Percentiles rank a stretch among this genome's conserved stretches.
phyloP scores from a whole-genome alignment of 352 stramenopile species.

The Chrysophaeum taylorii region DNA sequence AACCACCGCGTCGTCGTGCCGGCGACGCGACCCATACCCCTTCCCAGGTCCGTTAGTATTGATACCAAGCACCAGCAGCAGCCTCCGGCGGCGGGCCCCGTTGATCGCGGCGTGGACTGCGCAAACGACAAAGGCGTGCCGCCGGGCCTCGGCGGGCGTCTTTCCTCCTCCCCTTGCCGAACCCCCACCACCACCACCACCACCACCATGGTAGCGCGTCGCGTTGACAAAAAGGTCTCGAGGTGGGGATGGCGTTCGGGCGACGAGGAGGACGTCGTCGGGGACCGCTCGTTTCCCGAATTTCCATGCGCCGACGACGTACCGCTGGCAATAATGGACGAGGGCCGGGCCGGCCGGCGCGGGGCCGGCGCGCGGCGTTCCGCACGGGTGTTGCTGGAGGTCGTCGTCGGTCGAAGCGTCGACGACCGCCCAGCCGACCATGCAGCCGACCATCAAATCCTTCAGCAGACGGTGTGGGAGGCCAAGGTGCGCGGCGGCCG shows the following conservation, averaged over 20 bases:
- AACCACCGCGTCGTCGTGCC: too few species aligned
- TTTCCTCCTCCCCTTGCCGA: neutral
- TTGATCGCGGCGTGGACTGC: neutral
- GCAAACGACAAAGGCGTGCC: neutral
- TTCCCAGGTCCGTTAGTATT: too few species aligned
- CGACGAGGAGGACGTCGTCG: constrained; percentile 1
- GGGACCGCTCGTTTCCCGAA: neutral
- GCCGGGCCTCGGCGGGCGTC: neutral
- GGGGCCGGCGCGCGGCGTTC: neutral
- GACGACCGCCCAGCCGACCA: neutral
- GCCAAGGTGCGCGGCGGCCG: neutral
- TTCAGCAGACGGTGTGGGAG: neutral
- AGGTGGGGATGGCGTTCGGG: too few species aligned
- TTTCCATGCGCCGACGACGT: neutral
- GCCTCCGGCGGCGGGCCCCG: neutral
- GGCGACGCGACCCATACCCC: too few species aligned
- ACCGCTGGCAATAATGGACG: neutral
- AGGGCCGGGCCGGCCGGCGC: neutral
- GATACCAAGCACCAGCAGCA: too few species aligned
- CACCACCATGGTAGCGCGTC: neutral
- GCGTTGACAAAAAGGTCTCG: neutral
- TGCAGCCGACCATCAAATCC: neutral
- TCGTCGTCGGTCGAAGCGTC: neutral
- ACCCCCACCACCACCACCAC: too few species aligned
- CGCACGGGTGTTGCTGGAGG: neutral